phyloP scores from a whole-genome alignment of 108 stramenopile species.

The Nannochloropsis gaditana region DNA sequence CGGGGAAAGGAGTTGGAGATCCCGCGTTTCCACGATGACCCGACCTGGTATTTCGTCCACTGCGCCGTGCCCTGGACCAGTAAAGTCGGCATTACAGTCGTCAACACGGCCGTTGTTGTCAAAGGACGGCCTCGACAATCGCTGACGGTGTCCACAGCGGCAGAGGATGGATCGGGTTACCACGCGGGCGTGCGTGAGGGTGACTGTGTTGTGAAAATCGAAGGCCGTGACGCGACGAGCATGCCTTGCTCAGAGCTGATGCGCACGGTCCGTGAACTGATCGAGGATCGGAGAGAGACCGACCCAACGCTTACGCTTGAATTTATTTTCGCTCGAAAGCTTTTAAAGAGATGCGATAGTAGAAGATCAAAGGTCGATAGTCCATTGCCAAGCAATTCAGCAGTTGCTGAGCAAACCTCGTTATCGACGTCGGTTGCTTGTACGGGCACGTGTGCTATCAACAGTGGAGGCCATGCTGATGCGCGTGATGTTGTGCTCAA shows the following conservation, averaged over 20 bases:
- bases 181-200: neutral
- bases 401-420: too few relatives aligned
- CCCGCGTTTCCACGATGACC: slow-evolving; percentile 16
- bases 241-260: neutral
- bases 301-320: neutral
- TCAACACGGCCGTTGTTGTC: neutral
- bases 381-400: too few relatives aligned
- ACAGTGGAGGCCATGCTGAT: too few relatives aligned
- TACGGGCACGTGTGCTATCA: too few relatives aligned
- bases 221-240: neutral
- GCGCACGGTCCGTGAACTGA: neutral
- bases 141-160: neutral
- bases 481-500: too few relatives aligned
- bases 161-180: slow-evolving; percentile 8
- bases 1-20: neutral
- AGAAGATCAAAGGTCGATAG: too few relatives aligned
- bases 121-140: neutral
- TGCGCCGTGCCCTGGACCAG: neutral
- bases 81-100: neutral
- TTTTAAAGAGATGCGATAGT: neutral
- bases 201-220: neutral
- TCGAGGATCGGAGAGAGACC: neutral
- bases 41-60: slow-evolving; percentile 1
- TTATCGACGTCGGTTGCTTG: too few relatives aligned
- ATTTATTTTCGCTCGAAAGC: neutral